Base-by-base conservation (phyloP, 2,329 filamentous ascomycete genomes). In the Tolypocladium capitatum region DNA sequence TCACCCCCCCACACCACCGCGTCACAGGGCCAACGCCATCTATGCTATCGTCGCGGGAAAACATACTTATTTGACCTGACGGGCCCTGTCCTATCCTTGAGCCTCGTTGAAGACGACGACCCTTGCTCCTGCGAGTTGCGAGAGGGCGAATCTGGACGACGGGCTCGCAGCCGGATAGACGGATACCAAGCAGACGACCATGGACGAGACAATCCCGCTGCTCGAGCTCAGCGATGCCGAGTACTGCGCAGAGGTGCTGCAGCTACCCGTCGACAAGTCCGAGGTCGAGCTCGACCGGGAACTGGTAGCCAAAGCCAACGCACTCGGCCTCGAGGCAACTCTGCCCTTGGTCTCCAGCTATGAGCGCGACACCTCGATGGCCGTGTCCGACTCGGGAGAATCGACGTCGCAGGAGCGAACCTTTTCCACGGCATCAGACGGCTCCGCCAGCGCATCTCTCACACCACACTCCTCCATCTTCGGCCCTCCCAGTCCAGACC, bases 401-500 rank as follows among this genome's bases (percentile, higher is more conserved):
- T 63, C 63, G 30, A 65, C 58, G 24, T 64, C 59, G 30, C 70
- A 71, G 55, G 66, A 63, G 24, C 71, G 71, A 34, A 68, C 68
- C 14, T 65, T 63, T 51, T 75, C 74, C 3, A 67, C 68, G 41
- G 64, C 61, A 9, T 72, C 72, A 14, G 60, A 62, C 5, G 65
- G 56, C 8, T 70, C 72, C 6, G 58, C 63, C 4, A 67, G 62
- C 51, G 69, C 69, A 5, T 60, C 61, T 28, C 51, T 69, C 27
- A 73, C 71, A 1, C 66, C 68, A 20, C 63, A 66, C 46, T 72
- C 71, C 1, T 72, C 69, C 44, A 58, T 67, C 20, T 64, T 63
- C 46, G 62, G 57, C 8, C 56, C 54, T 3, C 49, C 53, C 3
- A 56, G 51, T 34, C 53, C 56, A 6, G 52, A 56, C 20, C 33